Evolutionary conservation across 805 yeast species (phyloP), one percentile per base, ranked within the genome.

Genomic region (Candida sanyiensis): DNA sequence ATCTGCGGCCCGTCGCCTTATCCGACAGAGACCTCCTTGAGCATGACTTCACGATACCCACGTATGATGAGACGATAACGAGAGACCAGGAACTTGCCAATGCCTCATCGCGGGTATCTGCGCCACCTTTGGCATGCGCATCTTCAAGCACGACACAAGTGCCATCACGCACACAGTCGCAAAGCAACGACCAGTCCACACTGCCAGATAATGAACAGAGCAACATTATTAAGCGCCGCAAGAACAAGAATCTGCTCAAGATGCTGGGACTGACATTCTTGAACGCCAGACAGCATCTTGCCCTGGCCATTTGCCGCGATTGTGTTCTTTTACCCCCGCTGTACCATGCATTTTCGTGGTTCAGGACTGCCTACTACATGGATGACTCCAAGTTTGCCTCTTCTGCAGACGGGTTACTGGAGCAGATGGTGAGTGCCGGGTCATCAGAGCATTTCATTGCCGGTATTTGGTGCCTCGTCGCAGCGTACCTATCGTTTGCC

Each of bases 401-500:
- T 13, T 28, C 6, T 40, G 32, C 39, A 3, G 35, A 35, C 19
- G 15, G 17, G 6, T 30, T 39, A 4, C 20, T 35, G 9, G 29
- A 27, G 12, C 38, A 43, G 23, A 18, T 77, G 17, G 75, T 83
- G 1, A 59, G 73, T 1, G 88, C 85, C 1, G 64, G 88, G 28
- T 73, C 86, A 1, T 77, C 89, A 0, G 96, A 88, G 55, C 82
- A 81, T 50, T 69, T 87, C 43, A 63, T 88, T 43, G 83, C 95
- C 4, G 89, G 89, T 0, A 58, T 90, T n/a, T 90, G 97, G 97
- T 86, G 96, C 57, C 54, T 83, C 5, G 97, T 90, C 8, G 77
- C 95, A 1, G 87, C 87, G 3, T 87, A 86, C 53, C 66, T 90
- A 44, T 79, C 94, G 7, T 87, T 80, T 59, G 78, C 88, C 1